A percentile compares a stretch with the other conserved stretches of the same genome.
These are phyloP conservation scores for Saccharomycodes ludwigii DNA, from an alignment of 805 yeast species.

Conservation along the genomic window DNA sequence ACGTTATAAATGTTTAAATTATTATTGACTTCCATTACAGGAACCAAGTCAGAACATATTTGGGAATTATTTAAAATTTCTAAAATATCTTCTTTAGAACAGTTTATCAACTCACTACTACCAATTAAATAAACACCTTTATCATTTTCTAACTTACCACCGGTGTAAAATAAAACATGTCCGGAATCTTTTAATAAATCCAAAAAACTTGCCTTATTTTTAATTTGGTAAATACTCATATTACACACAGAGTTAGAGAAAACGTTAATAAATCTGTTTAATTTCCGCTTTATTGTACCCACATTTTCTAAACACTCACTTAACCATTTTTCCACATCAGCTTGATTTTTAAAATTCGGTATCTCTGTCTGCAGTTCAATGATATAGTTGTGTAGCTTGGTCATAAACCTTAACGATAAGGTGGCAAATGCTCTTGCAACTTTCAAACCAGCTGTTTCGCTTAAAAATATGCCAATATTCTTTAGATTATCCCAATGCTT, in stretches of 20 bases:
- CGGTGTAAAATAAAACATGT: constrained; percentile 69
- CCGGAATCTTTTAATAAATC: constrained; percentile 48
- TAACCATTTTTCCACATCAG: constrained; percentile 51
- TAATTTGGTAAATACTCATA: constrained; percentile 35
- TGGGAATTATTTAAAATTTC: constrained; percentile 34
- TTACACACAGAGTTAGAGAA: constrained; percentile 53
- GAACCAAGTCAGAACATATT: constrained; percentile 37
- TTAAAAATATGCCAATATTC: constrained; percentile 59
- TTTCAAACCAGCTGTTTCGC: constrained; percentile 65
- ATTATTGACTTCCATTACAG: constrained; percentile 19
- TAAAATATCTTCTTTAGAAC: constrained; percentile 29
- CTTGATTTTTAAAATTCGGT: constrained; percentile 26
- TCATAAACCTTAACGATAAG: constrained; percentile 54
- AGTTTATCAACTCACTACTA: constrained; percentile 33
- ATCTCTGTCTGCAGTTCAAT: constrained; percentile 63
- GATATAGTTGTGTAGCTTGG: constrained; percentile 57
- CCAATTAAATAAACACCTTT: constrained; percentile 70
- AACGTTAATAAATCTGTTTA: constrained; percentile 62
- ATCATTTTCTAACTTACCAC: constrained; percentile 47
- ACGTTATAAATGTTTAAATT: constrained; percentile 17
- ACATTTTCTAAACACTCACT: constrained; percentile 54
- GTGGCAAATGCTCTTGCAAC: constrained; percentile 66
- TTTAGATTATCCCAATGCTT: constrained; percentile 69
- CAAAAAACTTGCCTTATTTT: constrained; percentile 39
- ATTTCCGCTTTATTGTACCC: constrained; percentile 68